Base-by-base conservation (phyloP, 2,329 filamentous ascomycete species). In the Eutypella sp. region DNA sequence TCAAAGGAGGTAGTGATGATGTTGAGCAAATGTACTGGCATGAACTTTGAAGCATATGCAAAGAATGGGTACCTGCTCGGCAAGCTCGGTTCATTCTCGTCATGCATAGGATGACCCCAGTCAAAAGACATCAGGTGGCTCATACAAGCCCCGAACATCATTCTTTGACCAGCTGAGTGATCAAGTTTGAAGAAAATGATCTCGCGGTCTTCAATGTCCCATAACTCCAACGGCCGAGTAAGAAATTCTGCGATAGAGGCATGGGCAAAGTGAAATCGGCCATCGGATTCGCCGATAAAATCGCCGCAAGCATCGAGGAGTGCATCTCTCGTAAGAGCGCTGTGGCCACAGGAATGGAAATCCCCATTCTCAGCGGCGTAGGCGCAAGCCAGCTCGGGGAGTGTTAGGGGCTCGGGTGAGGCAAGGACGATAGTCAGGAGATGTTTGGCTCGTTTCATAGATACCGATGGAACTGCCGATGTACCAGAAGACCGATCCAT, bases 201-300 rank as follows among this genome's bases (percentile, higher is more conserved):
- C n/a, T n/a, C n/a, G n/a, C n/a, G n/a, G 25, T 49, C 47, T 38
- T 49, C 43, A 15, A 8, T 23, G 22, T 46, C 11, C 47, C 47
- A 49, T 13, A 36, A 6, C 7, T 44, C 37, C 4, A 39, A 22
- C 19, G 36, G 23, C 11, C 47, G 41, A 20, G 40, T 44, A 29
- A 49, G 42, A 34, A 49, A 46, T 20, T 49, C 47, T 20, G 22
- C 41, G 18, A 40, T 29, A 13, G 47, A 49, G n/a, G 44, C 37
- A 38, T 49, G 47, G 20, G 15, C 23, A 19, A 49, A 46, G 20
- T 49, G 41, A 20, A 36, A 38, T 24, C 40, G 41, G 2, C 44
- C 47, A 18, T 40, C 44, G 18, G 44, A 46, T 8, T 40, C 22
- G 23, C 44, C 24, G 16, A 49, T 31, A 24, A 49, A 41, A 23